Base-by-base conservation (phyloP, 805 yeast species). In the Candida insectorum region DNA sequence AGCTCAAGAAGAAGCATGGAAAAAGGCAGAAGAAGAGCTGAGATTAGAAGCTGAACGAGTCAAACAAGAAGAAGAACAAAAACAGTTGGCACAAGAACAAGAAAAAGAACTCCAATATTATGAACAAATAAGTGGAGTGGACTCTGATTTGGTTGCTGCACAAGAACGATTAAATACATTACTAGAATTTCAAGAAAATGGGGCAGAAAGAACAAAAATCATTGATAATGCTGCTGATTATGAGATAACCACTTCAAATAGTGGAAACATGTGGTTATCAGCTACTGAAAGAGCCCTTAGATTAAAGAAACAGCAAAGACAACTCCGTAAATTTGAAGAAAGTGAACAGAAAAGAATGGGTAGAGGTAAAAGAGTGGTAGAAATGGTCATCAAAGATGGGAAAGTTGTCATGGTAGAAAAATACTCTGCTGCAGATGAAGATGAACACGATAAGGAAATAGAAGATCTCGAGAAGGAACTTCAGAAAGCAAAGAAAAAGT, bases 141-240 rank as follows among this genome's bases (percentile, higher is more conserved):
- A 79, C 43, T 71, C 75, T 0, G 89, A 81, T 26, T 58, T 85
- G 23, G 43, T 65, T 4, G 68, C 69, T 36, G 98, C 98, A 0
- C 82, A 85, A 45, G 76, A 75, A 28, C 65, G 89, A 31, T 62
- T 93, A 30, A 85, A 85, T 20, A 81, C 77, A 20, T 61, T 93
- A 30, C 63, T 93, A 27, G 73, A 78, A 41, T 93, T 80, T 56
- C 98, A 93, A 55, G 85, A 76, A 2, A 79, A 89, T 12, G 85
- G 94, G 5, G 85, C 89, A 1, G 94, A 87, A 54, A 71, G 99
- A 54, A 93, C 98, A 0, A 78, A 77, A 46, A 87, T 93, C 42
- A 89, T 94, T 24, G 99, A 93, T 54, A 81, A 86, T 52, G 96
- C 94, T 0, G 77, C 95, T 4, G 98, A 93, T 54, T 86, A 75